phyloP scores from a whole-genome alignment of 1,284 basidiomycete genomes.

The Cryptococcus maquisensis region DNA sequence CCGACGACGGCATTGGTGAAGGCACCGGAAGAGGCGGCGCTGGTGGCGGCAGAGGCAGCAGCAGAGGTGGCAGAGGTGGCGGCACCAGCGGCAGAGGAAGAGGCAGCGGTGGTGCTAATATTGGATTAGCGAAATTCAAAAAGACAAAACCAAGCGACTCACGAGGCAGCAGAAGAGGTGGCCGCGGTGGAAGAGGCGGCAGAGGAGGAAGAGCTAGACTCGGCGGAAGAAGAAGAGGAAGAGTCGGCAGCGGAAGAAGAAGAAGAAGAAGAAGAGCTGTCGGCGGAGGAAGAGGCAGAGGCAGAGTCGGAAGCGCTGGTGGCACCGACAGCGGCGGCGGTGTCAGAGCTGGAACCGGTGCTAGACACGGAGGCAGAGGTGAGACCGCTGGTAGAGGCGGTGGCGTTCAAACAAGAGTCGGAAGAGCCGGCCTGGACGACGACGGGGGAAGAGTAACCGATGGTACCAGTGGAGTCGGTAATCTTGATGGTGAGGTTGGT shows the following conservation, averaged over 20 bases:
- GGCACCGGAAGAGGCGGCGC: constrained; percentile 18
- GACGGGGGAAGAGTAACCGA: constrained; percentile 31
- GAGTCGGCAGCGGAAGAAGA: background rate
- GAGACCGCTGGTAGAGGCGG: constrained; percentile 23
- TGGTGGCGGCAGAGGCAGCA: constrained; percentile 16
- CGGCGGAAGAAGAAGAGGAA: background rate
- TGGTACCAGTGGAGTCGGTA: constrained; percentile 33
- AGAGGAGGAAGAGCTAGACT: background rate
- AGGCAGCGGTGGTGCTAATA: constrained; percentile 6
- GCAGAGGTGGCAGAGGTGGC: constrained; percentile 11
- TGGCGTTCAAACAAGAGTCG: constrained; percentile 28
- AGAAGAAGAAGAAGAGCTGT: background rate
- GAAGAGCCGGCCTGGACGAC: constrained; percentile 34
- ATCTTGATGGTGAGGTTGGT: constrained; percentile 38
- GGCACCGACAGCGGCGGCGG: constrained; percentile 9
- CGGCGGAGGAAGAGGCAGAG: background rate
- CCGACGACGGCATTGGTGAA: constrained; percentile 22
- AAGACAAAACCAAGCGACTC: background rate
- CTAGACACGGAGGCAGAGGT: constrained; percentile 17
- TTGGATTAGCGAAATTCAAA: background rate
- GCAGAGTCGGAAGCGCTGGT: constrained; percentile 1
- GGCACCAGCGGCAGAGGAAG: constrained; percentile 13
- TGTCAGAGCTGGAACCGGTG: constrained; percentile 9
- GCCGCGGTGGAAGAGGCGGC: background rate
- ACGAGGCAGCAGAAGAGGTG: background rate